Base-by-base conservation (phyloP, 345 rosid species). In the Gossypium ekmanianum region DNA sequence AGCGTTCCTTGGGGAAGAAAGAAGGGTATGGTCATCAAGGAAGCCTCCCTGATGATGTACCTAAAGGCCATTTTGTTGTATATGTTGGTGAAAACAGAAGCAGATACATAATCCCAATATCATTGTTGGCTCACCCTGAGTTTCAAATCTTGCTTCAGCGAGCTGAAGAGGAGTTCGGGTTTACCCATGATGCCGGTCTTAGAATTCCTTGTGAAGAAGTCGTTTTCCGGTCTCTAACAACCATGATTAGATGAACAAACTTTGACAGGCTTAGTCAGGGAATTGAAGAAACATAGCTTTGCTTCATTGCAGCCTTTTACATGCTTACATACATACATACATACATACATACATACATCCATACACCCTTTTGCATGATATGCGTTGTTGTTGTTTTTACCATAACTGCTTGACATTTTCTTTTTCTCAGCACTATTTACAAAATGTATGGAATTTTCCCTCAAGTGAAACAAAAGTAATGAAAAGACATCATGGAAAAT, bases 141-240 rank as follows among this genome's bases (percentile, higher is more conserved):
- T 91, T 95, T 63, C 97, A 88, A 56, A 59, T 75, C 77, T 78
- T 95, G 34, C 98, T 95, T 65, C 85, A 76, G 61, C 82, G 82
- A 68, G 94, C 99, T 6, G 98, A 89, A 75, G 99, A 93, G 58
- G 98, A 92, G 80, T 95, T 87, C 68, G 98, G 99, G 0, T 95
- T 91, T 58, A 84, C 80, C 70, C 97, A 93, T 6, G 90, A 91
- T n/a, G 86, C 84, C 92, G 99, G 97, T 9, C 87, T 95, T 73
- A 89, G 94, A 9, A 84, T 95, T 71, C 99, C 99, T 72, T 95
- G 99, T 61, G 98, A 95, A 75, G 99, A 95, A 79, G 84, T 76
- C 20, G 82, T 82, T 74, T 95, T 93, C 78, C 87, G 76, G 44
- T 87, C 92, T 50, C 77, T 93, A 74, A 89, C 88, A 20, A 84